Evolutionary conservation across 768 basidiomycete genomes (phyloP), one percentile per base, ranked within the genome.

Genomic region (Phanerochaete carnosa): DNA sequence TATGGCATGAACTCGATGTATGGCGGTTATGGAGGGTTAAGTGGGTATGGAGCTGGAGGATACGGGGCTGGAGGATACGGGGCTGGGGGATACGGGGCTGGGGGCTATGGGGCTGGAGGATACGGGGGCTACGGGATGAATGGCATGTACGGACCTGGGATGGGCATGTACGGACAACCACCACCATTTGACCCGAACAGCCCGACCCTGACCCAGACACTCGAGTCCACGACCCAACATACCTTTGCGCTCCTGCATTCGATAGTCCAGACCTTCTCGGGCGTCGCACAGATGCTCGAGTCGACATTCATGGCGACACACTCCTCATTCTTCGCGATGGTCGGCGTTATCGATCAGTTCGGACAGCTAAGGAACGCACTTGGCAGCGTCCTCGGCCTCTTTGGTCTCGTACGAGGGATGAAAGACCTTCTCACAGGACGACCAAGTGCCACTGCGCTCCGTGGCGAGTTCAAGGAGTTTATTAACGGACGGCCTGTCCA

Each of bases 281-380:
- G 95, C 25, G 88, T 99, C 63, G 89, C 96, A 0, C 96, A 98
- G 72, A 95, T 99, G 87, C 88, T 99, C 70, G 96, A 98, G 73
- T 89, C 86, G 33, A 98, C 96, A 5, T 98, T 96, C 75, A 92
- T 98, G 89, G 96, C 96, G 2, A 96, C 94, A 0, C 94, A 96
- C 73, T 94, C 92, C 0, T 90, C 88, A 9, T 96, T 96, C 75
- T 96, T 95, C 72, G 94, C 94, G 59, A 94, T 96, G 89, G 94
- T 95, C 54, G 92, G 94, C 63, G 96, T 99, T 47, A 82, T 95
- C 39, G 97, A 99, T 69, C 97, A 99, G 70, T 89, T 99, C 68
- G 87, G 87, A 2, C 92, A 94, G 66, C 84, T 98, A 45, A 84
- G 94, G 53, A 90, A 95, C 65, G 95, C 94, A 13, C 82, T 98